A percentile compares a stretch with the other conserved stretches of the same genome.
These are phyloP conservation scores for Yueomyces sp. DNA, from an alignment of 1,139 yeast genomes.

Conservation along the genomic window DNA sequence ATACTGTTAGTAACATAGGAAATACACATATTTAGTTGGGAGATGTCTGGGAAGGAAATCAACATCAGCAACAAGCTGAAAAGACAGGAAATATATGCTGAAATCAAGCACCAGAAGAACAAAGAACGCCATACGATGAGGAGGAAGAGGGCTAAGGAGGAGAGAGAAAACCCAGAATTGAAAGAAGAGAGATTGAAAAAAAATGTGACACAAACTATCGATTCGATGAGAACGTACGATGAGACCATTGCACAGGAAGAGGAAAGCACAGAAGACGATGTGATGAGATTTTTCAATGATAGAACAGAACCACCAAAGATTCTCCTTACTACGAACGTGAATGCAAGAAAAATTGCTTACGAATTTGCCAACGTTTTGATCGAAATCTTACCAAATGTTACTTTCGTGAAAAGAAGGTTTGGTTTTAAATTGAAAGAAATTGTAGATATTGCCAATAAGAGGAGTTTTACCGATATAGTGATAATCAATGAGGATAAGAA, in stretches of 20 bases:
- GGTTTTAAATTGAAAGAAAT: conserved; percentile 79
- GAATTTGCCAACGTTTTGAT: conserved; percentile 79
- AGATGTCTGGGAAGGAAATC: conserved; percentile 14
- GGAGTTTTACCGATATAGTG: conserved; percentile 78
- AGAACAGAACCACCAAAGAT: conserved; percentile 51
- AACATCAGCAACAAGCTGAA: conserved; percentile 60
- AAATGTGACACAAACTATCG: conserved; percentile 82
- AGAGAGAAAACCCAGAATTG: conserved; percentile 66
- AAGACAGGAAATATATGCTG: conserved; percentile 69
- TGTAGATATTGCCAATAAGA: conserved; percentile 64
- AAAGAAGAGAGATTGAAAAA: conserved; percentile 67
- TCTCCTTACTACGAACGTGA: conserved; percentile 74
- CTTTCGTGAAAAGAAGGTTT: conserved; percentile 76
- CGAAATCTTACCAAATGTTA: conserved; percentile 75
- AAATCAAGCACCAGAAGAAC: conserved; percentile 60
- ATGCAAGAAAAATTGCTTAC: conserved; percentile 78
- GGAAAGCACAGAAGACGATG: conserved; percentile 68
- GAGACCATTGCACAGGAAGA: conserved; percentile 58
- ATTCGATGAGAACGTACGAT: conserved; percentile 76
- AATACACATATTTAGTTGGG: no score
- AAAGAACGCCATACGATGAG: conserved; percentile 69
- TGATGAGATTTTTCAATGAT: conserved; percentile 17
- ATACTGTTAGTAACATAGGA: no score
- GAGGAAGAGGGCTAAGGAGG: conserved; percentile 70
- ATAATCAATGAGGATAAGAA: conserved; percentile 92